These are phyloP conservation scores for Beauveria sp. DNA, from an alignment of 2,329 filamentous ascomycete genomes.

Conservation along the genomic window DNA sequence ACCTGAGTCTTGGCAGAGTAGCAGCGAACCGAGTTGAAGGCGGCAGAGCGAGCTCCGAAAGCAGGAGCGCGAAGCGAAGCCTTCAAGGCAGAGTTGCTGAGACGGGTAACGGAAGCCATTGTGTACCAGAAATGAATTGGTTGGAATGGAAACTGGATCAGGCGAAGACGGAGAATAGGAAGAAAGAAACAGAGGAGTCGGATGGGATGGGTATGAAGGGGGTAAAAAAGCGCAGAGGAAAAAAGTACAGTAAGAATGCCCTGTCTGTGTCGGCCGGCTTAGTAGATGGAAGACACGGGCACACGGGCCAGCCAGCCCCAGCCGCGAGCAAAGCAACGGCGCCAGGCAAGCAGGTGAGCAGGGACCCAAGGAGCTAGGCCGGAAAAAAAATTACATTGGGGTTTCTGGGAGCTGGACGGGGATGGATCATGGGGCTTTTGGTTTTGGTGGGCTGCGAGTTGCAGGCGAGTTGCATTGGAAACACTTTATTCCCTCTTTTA, in stretches of 20 bases:
- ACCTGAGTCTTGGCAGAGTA: conserved; percentile 93
- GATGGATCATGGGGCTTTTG: not conserved
- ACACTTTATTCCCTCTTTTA: too few species aligned
- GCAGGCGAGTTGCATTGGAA: not conserved
- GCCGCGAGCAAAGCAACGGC: not conserved
- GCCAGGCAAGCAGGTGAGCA: not conserved
- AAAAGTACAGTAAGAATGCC: not conserved
- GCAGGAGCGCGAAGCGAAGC: conserved; percentile 61
- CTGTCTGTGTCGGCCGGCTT: not conserved
- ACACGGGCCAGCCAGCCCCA: not conserved
- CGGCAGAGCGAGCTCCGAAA: conserved; percentile 60
- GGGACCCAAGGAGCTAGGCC: not conserved
- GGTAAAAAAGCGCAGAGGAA: conserved; percentile 16
- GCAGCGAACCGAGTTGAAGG: conserved; percentile 77
- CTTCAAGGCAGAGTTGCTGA: conserved; percentile 76
- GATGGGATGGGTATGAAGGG: conserved; percentile 13
- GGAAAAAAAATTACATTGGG: not conserved
- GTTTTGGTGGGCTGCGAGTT: not conserved
- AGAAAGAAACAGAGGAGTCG: conserved; percentile 21
- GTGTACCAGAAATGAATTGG: conserved; percentile 25
- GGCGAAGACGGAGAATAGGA: conserved; percentile 19
- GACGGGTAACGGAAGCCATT: conserved; percentile 80
- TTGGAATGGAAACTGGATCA: conserved; percentile 12
- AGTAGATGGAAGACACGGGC: not conserved
- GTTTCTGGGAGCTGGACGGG: not conserved